Conservation (phyloP, 2,329 filamentous ascomycete genomes). For the Fusarium miscanthi region DNA sequence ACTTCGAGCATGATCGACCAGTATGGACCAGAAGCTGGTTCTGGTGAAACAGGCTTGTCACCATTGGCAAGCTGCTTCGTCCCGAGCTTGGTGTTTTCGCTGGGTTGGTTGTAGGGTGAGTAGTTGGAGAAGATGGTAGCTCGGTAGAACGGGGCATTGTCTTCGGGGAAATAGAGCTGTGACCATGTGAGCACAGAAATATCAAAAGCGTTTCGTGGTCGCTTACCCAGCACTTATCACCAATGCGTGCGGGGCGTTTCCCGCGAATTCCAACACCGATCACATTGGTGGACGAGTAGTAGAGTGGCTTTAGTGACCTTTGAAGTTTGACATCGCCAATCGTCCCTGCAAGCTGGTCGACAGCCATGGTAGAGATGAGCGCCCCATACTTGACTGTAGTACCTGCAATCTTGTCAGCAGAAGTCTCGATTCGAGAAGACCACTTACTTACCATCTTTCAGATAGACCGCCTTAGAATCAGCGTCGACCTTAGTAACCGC, state of each 20-base stretch:
- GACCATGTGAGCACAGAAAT: rapidly evolving
- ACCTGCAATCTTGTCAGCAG: neutral
- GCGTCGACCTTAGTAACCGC: constrained; percentile 89
- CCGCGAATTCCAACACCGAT: constrained; percentile 96
- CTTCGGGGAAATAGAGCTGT: constrained; percentile 93
- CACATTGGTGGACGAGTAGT: constrained; percentile 97
- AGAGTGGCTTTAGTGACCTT: constrained; percentile 90
- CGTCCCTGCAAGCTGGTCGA: constrained; percentile 85
- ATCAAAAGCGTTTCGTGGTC: rapidly evolving
- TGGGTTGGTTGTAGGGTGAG: constrained; percentile 96
- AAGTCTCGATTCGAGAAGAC: rapidly evolving
- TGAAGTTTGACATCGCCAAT: constrained; percentile 75
- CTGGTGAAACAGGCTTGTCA: constrained; percentile 77
- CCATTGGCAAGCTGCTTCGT: constrained; percentile 89
- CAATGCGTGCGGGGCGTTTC: constrained; percentile 90
- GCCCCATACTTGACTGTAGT: neutral
- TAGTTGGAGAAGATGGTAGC: constrained; percentile 99
- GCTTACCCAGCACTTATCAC: constrained; percentile 94
- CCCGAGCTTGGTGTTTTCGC: constrained; percentile 82
- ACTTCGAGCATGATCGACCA: constrained; percentile 99
- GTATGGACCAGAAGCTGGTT: constrained; percentile 84
- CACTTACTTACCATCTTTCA: constrained; percentile 85
- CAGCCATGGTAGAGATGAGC: constrained; percentile 93
- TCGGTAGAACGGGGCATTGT: constrained; percentile 98
- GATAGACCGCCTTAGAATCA: constrained; percentile 80